phyloP scores from a whole-genome alignment of 163 green algal genomes.

The Scenedesmus sp. region DNA sequence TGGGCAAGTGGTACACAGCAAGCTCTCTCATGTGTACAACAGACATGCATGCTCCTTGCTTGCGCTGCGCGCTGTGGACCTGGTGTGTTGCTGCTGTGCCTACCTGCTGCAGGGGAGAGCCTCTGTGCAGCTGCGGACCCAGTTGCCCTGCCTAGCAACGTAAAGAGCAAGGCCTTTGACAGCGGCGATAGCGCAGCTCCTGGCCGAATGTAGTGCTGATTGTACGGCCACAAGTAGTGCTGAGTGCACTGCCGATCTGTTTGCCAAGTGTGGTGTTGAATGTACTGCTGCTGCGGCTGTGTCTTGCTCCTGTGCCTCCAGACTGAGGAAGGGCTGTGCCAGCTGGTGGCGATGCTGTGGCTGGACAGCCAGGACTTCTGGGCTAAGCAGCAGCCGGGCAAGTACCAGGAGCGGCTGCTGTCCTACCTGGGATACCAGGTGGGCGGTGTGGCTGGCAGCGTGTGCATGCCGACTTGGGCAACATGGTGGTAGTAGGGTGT shows the following conservation, averaged over 20 bases:
- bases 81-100: not conserved
- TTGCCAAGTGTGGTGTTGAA: not conserved
- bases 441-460: not conserved
- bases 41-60: not conserved
- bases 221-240: no score
- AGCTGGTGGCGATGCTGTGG: constrained; percentile 77
- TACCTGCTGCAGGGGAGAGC: not conserved
- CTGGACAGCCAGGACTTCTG: constrained; percentile 67
- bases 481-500: no score
- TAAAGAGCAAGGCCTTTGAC: no score
- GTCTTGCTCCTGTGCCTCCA: not conserved
- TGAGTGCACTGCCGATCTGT: not conserved
- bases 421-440: constrained; percentile 31
- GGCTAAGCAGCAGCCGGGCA: constrained; percentile 12
- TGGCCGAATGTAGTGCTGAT: no score
- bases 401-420: constrained; percentile 12
- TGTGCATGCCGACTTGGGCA: not conserved
- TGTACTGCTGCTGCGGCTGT: not conserved
- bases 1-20: no score
- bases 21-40: not conserved
- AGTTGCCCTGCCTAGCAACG: no score
- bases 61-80: not conserved
- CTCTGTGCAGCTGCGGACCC: no score
- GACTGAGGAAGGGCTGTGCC: constrained; percentile 90
- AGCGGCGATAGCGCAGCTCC: no score